Evolutionary conservation across 805 yeast genomes (phyloP), one percentile per base, ranked within the genome.

Genomic region (Ogataea zsoltii): DNA sequence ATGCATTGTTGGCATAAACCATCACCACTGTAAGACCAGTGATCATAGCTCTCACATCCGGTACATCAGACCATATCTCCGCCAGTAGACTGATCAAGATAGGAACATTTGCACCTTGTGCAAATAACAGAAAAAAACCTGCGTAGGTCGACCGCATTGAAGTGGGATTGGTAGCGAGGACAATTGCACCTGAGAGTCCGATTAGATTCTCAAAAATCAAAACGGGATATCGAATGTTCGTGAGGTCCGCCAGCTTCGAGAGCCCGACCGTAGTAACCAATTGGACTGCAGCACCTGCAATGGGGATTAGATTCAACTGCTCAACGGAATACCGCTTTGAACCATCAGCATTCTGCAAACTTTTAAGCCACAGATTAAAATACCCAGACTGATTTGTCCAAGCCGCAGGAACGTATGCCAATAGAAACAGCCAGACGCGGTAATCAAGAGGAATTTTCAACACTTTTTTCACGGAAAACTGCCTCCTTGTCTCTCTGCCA

Each of bases 1-100:
- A 33, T 6, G 28, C 37, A 19, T 33, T 18, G 37, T 33, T 33
- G n/a, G 37, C 35, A 17, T 33, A 33, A 4, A 33, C 37, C 37
- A 33, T 12, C 7, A 33, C 28, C 25, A 33, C 37, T 12, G 37
- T 33, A 5, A 33, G n/a, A 6, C 37, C 28, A 6, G 28, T 33
- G 7, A 19, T 33, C 28, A 33, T 18, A 9, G 37, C 37, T 33
- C 37, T 19, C 7, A 33, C 10, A 13, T 33, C 37, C 4, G 37
- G 28, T 11, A 16, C 26, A 14, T 26, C 16, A 19, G 37, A 25
- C 28, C 37, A 19, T 6, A 33, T 13, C 26, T 19, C 37, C 6
- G 26, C 26, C 14, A 33, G 9, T 10, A 33, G 21, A n/a, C 16
- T 18, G 6, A 33, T 33, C 28, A n/a, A 33, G n/a, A 33, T 19